Evolutionary conservation across 1,139 yeast species (phyloP).

Genomic region (Eremothecium coryli): DNA sequence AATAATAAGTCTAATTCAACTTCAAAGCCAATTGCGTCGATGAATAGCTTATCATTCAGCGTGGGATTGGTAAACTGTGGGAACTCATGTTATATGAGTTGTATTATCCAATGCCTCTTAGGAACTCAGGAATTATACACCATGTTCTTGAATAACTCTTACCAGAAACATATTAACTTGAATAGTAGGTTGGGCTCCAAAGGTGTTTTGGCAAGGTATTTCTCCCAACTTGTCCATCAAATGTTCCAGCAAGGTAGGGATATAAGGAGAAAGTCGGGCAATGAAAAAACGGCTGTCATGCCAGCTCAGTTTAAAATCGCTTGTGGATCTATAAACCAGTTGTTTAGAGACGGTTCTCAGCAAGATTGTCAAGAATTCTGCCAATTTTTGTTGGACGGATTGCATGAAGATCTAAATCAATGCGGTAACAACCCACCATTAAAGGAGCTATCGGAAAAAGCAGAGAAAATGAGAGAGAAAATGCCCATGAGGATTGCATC

Average conservation of each 20-base stretch:
- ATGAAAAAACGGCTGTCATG: constrained; percentile 35
- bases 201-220: constrained; percentile 69
- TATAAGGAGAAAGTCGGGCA: constrained; percentile 31
- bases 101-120: constrained; percentile 73
- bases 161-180: constrained; percentile 62
- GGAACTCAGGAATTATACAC: constrained; percentile 41
- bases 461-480: constrained; percentile 65
- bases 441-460: constrained; percentile 59
- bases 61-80: constrained; percentile 76
- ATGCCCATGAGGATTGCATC: constrained; percentile 79
- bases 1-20: background rate
- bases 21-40: constrained; percentile 2
- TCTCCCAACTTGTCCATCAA: constrained; percentile 54
- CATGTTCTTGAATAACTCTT: constrained; percentile 48
- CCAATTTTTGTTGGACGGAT: constrained; percentile 70
- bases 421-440: constrained; percentile 46
- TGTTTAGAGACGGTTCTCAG: constrained; percentile 69
- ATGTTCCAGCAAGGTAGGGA: constrained; percentile 35
- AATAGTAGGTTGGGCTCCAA: constrained; percentile 73
- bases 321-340: constrained; percentile 60
- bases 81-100: constrained; percentile 90
- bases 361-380: constrained; percentile 93
- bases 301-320: constrained; percentile 46
- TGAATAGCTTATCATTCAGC: constrained; percentile 28
- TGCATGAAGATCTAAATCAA: constrained; percentile 83